Evolutionary conservation across 176 grass and related monocot genomes (phyloP), one percentile per base, ranked within the genome.

Genomic region (Panicum miliaceum): DNA sequence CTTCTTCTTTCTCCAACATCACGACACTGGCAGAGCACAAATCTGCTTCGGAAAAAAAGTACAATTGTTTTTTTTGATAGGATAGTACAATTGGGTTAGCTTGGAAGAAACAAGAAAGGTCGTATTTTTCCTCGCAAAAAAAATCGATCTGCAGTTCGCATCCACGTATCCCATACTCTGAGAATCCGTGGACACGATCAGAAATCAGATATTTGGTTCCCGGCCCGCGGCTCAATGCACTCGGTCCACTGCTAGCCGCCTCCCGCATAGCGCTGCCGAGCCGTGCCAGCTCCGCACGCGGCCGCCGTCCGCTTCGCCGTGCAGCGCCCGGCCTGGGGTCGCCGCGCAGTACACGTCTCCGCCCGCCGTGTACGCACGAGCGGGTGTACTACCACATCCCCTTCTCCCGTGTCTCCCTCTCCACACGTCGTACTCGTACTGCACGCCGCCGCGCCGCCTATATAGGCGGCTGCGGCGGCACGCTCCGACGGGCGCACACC

Each of bases 381-480:
- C 34, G 47, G 22, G 47, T 68, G 79, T 70, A 81, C 78, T 81
- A 38, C 53, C 9, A 8, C 52, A 37, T 4, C 6, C 41, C 3
- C 13, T 3, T 1, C 20, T n/a, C 52, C 45, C 41, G 41, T 3
- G 5, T 10, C 59, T 13, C 57, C 7, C 43, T 18, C 63, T 66
- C 63, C n/a, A 58, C 79, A 35, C 79, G 79, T 70, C 65, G 64
- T 81, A 81, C 64, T 70, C 65, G 64, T 81, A 81, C 64, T 41
- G 8, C 79, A 27, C 63, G 65, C n/a, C 62, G 59, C 42, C 29
- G 20, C 56, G n/a, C 22, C n/a, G n/a, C 32, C 32, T 81, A 68
- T 81, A 68, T 81, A 64, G 63, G 63, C 62, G 36, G 29, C 77
- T 12, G 26, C 40, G 16, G 63, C 77, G 2, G 10, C 38, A 26